Conservation (phyloP, 164 flowering plant genomes). For the Kingdonia uniflora region DNA sequence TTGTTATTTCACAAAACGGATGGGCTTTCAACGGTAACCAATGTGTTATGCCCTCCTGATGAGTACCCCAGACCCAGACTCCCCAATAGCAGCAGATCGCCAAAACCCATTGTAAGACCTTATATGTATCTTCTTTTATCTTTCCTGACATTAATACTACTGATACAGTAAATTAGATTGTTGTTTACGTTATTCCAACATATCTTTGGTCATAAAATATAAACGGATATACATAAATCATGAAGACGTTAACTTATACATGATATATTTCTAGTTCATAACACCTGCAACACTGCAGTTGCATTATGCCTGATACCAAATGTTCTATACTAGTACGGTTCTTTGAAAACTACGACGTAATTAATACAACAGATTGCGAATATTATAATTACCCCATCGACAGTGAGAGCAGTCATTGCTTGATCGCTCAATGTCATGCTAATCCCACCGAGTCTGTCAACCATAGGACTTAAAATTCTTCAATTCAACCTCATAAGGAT, state of each 20-base stretch:
- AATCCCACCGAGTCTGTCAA: slow-evolving; percentile 75
- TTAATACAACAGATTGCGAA: slow-evolving; percentile 42
- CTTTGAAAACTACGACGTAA: slow-evolving; percentile 44
- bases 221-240: too few species aligned
- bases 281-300: too few species aligned
- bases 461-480: slow-evolving; percentile 39
- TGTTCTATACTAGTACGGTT: slow-evolving; percentile 11
- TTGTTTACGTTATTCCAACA: too few species aligned
- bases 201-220: too few species aligned
- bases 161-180: too few species aligned
- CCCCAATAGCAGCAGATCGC: slow-evolving; percentile 27
- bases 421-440: slow-evolving; percentile 77
- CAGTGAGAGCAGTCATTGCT: slow-evolving; percentile 57
- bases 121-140: slow-evolving; percentile 4
- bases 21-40: slow-evolving; percentile 62
- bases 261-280: slow-evolving; percentile 9
- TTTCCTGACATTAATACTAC: slow-evolving; percentile 7
- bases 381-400: slow-evolving; percentile 42
- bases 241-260: too few species aligned
- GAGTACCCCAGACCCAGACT: slow-evolving; percentile 51
- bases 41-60: slow-evolving; percentile 80
- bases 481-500: slow-evolving; percentile 55
- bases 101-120: slow-evolving; percentile 1
- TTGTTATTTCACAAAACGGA: slow-evolving; percentile 55
- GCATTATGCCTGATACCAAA: too few species aligned